Evolutionary conservation across 805 yeast species (phyloP).

Genomic region (Candida xiaguanensis): DNA sequence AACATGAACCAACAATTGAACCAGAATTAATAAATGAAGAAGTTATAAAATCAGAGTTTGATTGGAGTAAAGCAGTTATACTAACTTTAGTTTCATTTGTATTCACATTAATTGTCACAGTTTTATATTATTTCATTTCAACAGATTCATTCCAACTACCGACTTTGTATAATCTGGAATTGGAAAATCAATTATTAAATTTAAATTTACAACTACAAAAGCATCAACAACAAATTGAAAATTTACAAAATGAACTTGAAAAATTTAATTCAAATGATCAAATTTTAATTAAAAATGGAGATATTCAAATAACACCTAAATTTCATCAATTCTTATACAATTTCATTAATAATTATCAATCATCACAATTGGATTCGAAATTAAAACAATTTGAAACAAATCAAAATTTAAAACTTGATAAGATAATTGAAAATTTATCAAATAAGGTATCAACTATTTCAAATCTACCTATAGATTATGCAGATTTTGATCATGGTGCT

Average conservation of each 20-base stretch:
- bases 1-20: neutral
- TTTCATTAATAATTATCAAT: slow-evolving; percentile 7
- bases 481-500: slow-evolving; percentile 36
- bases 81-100: neutral
- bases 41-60: neutral
- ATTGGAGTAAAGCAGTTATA: neutral
- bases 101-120: neutral
- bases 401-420: neutral
- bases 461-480: slow-evolving; percentile 25
- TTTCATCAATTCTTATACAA: slow-evolving; percentile 20
- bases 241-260: neutral
- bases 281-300: slow-evolving; percentile 20
- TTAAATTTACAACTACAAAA: neutral
- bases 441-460: neutral
- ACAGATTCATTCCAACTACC: neutral
- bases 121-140: neutral
- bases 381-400: neutral
- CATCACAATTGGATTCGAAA: slow-evolving; percentile 6
- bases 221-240: neutral
- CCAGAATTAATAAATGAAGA: neutral
- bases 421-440: neutral
- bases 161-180: neutral
- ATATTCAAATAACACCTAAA: slow-evolving; percentile 37
- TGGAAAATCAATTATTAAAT: no score
- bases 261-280: slow-evolving; percentile 9